Evolutionary conservation across 129 eudicot genomes (phyloP).

Genomic region (Arctium lappa): DNA sequence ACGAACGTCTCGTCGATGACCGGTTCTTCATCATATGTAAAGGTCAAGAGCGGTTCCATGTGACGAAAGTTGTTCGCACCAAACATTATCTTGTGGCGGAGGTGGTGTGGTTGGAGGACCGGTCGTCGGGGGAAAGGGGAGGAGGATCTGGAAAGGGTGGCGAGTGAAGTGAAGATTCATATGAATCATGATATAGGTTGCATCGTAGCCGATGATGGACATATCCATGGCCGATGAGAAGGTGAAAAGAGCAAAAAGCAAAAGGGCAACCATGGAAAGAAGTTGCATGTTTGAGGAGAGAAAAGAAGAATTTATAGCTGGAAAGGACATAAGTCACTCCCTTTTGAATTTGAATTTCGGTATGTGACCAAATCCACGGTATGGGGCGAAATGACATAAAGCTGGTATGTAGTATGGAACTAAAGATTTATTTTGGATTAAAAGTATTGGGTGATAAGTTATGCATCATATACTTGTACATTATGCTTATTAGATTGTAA

Average conservation of each 20-base stretch:
- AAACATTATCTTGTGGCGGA: conserved; percentile 80
- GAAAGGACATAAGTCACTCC: no score
- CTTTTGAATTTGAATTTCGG: no score
- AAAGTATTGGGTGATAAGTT: no score
- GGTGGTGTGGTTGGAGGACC: conserved; percentile 61
- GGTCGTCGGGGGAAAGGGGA: conserved; percentile 58
- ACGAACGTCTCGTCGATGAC: conserved; percentile 80
- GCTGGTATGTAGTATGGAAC: no score
- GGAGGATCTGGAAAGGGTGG: conserved; percentile 68
- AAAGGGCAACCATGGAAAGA: conserved; percentile 31
- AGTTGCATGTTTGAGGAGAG: conserved; percentile 20
- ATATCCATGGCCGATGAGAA: conserved; percentile 61
- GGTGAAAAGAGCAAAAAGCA: conserved; percentile 33
- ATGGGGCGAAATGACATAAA: no score
- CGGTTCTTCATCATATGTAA: conserved; percentile 79
- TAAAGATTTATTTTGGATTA: no score
- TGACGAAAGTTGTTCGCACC: conserved; percentile 49
- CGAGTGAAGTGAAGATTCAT: conserved; percentile 64
- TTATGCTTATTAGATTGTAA: no score
- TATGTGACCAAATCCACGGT: no score
- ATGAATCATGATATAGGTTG: conserved; percentile 35
- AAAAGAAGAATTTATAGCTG: no score
- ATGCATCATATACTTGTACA: no score
- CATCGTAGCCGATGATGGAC: conserved; percentile 73
- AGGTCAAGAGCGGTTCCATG: conserved; percentile 85